Base-by-base conservation (phyloP, 768 basidiomycete species). In the Russula earlei region DNA sequence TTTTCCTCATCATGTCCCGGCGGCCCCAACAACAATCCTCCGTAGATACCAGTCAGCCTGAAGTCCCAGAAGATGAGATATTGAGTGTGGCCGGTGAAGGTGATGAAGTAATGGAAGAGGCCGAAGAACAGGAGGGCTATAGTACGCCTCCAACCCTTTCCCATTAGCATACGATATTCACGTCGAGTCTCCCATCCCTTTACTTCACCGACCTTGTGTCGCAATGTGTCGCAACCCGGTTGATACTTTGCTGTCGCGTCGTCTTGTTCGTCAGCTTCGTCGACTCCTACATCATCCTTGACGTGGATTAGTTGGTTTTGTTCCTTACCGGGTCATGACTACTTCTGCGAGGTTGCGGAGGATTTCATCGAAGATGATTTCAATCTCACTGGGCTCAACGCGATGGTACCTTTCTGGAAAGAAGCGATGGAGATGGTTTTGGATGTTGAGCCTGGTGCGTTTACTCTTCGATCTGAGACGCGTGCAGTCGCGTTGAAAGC, bases 351-450 rank as follows among this genome's bases (percentile, higher is more conserved):
- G 74, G 94, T 97, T 45, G 85, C 91, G 56, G 94, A 96, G 68
- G 96, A 99, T 68, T 99, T 98, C 71, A 98, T 99, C 69, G 92
- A 98, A 69, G 96, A 99, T 72, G 91, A 98, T 68, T 99, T 99
- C 75, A 99, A 99, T 73, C 76, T 99, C 37, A 99, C 96, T 5
- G 96, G 96, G 6, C 72, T 99, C 68, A 95, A 93, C 67, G 80
- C 80, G 31, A 84, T 94, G 84, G 96, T 98, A 17, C 96, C 96
- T 8, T 99, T 99, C 69, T 99, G 95, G 92, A 98, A 97, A 70
- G 96, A 99, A 70, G 96, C 96, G 43, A 89, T 99, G 86, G 96
- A 99, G 74, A 99, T 99, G 96, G 92, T 99, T 15, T 72, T 99
- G 62, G 96, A 99, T 72, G 95, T 98, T 51, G 96, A 99, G 72